These are phyloP conservation scores for Pistacia integerrima DNA, from an alignment of 345 rosid genomes.

Conservation along the genomic window DNA sequence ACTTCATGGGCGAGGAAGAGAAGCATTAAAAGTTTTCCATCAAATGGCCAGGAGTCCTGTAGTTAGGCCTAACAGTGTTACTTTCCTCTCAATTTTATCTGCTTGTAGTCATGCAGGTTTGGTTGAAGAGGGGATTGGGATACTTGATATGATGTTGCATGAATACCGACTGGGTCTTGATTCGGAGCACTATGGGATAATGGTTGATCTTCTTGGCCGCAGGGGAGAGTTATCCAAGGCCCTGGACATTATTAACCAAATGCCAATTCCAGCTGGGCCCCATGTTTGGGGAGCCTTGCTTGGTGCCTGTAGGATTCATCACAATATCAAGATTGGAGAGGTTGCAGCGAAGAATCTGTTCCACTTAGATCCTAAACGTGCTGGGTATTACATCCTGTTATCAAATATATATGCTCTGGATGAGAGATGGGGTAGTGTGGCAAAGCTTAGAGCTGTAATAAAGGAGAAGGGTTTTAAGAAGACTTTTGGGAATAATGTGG, in stretches of 20 bases:
- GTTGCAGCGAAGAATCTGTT: conserved; percentile 45
- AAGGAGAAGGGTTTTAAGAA: conserved; percentile 45
- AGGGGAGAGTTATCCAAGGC: conserved; percentile 51
- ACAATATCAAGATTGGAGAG: conserved; percentile 53
- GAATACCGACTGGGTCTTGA: conserved; percentile 32
- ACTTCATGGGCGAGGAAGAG: conserved; percentile 48
- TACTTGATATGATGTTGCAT: conserved; percentile 48
- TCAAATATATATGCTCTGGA: conserved; percentile 58
- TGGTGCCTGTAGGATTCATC: conserved; percentile 63
- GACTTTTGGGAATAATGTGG: conserved; percentile 41
- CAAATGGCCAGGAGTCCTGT: conserved; percentile 36
- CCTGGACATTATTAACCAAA: conserved; percentile 32
- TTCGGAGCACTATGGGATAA: conserved; percentile 54
- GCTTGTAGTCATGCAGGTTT: conserved; percentile 68
- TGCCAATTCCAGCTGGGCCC: conserved; percentile 49
- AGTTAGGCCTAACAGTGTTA: conserved; percentile 50
- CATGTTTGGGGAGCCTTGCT: conserved; percentile 58
- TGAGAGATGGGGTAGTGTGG: conserved; percentile 49
- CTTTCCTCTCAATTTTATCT: conserved; percentile 53
- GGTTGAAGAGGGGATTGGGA: conserved; percentile 43
- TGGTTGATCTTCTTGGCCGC: conserved; percentile 71
- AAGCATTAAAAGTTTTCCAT: conserved; percentile 43
- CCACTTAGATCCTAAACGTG: conserved; percentile 49
- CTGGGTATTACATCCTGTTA: conserved; percentile 51
- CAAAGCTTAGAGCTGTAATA: conserved; percentile 41